Evolutionary conservation across 1,284 basidiomycete genomes (phyloP).

Genomic region (Psilocybe mexicana): DNA sequence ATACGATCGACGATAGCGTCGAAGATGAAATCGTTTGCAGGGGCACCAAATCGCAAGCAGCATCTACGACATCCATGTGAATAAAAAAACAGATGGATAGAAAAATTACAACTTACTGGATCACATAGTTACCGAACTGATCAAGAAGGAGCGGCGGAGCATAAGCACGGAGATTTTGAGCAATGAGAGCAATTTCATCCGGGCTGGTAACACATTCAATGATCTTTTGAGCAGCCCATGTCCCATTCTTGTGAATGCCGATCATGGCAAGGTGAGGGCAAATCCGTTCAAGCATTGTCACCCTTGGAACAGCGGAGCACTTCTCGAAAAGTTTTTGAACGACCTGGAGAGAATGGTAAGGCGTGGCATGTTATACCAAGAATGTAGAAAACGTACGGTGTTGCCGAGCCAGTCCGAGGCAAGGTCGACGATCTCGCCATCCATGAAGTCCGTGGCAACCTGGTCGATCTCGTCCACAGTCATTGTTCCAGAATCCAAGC

Average conservation of each 20-base stretch:
- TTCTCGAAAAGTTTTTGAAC: conserved; percentile 98
- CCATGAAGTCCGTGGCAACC: conserved; percentile 87
- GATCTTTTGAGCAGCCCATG: conserved; percentile 99
- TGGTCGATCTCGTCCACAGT: conserved; percentile 88
- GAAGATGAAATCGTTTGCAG: conserved; percentile 93
- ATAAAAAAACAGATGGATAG: conserved; percentile 10
- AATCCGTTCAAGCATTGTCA: conserved; percentile 92
- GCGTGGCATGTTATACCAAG: conserved; percentile 5
- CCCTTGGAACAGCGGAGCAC: conserved; percentile 75
- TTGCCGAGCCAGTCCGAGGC: conserved; percentile 99
- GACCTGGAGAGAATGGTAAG: conserved; percentile 47
- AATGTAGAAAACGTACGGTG: conserved; percentile 60
- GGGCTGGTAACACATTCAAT: conserved; percentile 93
- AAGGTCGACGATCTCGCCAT: conserved; percentile 89
- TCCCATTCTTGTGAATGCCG: conserved; percentile 99
- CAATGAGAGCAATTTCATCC: conserved; percentile 86
- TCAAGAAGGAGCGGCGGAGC: conserved; percentile 93
- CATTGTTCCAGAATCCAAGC: conserved; percentile 82
- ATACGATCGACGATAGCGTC: conserved; percentile 98
- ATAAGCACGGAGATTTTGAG: conserved; percentile 87
- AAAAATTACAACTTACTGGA: conserved; percentile 64
- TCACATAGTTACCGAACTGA: conserved; percentile 98
- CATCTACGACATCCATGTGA: conserved; percentile 51
- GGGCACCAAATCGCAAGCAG: conserved; percentile 88
- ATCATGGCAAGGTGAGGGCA: conserved; percentile 95